Evolutionary conservation across 2,329 filamentous ascomycete species (phyloP), one percentile per base, ranked within the genome.

Genomic region (Aspergillus chevalieri): DNA sequence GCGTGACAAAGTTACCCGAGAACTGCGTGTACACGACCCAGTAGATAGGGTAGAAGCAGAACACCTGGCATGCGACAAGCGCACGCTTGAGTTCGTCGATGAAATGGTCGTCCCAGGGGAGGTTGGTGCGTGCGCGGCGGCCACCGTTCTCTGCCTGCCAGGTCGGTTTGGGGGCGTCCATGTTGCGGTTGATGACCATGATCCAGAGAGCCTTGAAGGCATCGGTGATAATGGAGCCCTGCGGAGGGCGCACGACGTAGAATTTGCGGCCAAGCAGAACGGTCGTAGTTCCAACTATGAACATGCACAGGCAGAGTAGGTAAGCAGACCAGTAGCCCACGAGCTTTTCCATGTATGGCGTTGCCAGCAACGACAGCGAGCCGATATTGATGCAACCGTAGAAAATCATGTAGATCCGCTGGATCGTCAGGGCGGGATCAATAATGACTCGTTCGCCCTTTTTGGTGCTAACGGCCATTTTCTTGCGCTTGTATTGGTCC

Each of bases 351-450:
- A 88, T 78, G 62, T 82, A 83, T 1, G 81, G 81, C 0, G 83
- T 88, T 6, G 79, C 82, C 57, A 89, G 77, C 47, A 81, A 73
- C 0, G 81, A 86, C 6, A 90, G 73, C 1, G 83, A 80, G n/a
- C 85, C 86, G 14, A 89, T 57, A 67, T 89, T 89, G 63, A 89
- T 87, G 68, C 81, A 85, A 65, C 78, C 76, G 69, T 88, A 88
- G 72, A 87, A 88, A 62, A 87, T 79, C 82, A 83, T 86, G 74
- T 86, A 87, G 53, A 87, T 82, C 44, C 82, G 76, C 60, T 84
- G 80, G 53, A 84, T 78, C 1, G 85, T 87, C 48, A 86, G 73
- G 36, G 78, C 74, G 0, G 84, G 83, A 57, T 87, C 84, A 22
- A 86, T 78, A 54, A 88, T 76, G 47, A 87, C 81, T 15, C 74